Evolutionary conservation across 2,329 filamentous ascomycete genomes (phyloP).

Genomic region (Aureobasidium vineae): DNA sequence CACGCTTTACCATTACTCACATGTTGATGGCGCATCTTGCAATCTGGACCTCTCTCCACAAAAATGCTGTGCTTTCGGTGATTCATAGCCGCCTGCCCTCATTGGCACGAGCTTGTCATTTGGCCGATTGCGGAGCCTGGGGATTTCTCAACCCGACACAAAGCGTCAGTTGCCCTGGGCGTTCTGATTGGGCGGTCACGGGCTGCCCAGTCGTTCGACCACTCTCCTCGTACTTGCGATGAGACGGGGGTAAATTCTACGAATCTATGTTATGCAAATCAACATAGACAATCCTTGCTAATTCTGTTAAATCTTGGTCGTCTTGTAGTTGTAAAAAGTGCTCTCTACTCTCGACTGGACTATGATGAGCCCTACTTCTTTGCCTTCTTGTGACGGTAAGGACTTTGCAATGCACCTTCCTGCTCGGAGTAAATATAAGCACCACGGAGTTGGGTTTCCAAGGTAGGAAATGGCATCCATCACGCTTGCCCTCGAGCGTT

Average conservation of each 20-base stretch:
- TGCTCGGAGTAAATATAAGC: background rate
- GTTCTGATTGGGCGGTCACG: background rate
- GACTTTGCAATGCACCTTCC: background rate
- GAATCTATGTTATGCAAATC: background rate
- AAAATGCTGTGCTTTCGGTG: conserved; percentile 8
- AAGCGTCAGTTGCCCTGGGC: conserved; percentile 1
- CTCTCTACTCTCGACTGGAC: background rate
- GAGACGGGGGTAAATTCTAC: background rate
- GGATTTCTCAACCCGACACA: conserved; percentile 12
- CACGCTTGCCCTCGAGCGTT: background rate
- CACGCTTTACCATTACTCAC: conserved; percentile 5
- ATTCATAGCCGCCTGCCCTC: conserved; percentile 17
- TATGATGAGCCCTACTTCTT: background rate
- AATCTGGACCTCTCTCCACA: conserved; percentile 24
- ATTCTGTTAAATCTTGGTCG: background rate
- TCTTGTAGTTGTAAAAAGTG: background rate
- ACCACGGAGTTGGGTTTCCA: background rate
- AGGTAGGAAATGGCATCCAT: conserved; percentile 6
- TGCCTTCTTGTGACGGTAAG: background rate
- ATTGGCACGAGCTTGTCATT: conserved; percentile 4
- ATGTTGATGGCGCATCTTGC: background rate
- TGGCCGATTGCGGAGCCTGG: conserved; percentile 19
- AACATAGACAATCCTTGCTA: background rate
- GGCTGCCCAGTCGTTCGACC: background rate
- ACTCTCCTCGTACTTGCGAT: background rate